These are phyloP conservation scores for Lachancea waltii DNA, from an alignment of 805 yeast genomes.

Conservation along the genomic window DNA sequence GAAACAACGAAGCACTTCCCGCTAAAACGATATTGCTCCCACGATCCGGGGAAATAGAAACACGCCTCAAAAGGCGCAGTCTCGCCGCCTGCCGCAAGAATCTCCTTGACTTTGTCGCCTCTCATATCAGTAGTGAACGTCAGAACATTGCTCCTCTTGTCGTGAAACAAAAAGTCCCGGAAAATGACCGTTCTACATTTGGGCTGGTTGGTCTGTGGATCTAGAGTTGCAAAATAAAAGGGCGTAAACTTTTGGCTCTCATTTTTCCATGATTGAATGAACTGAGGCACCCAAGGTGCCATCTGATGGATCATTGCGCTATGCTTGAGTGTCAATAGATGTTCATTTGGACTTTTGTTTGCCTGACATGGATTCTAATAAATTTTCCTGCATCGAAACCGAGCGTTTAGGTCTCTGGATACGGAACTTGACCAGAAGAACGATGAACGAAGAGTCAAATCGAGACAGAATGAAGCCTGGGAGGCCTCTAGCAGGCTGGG, in stretches of 20 bases:
- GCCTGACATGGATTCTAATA: neutral
- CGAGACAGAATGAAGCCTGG: no score
- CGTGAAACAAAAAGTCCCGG: conserved; percentile 71
- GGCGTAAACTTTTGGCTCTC: conserved; percentile 48
- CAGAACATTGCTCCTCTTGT: conserved; percentile 57
- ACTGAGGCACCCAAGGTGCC: conserved; percentile 76
- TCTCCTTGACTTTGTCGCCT: conserved; percentile 54
- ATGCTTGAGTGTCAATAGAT: neutral
- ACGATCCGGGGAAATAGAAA: conserved; percentile 56
- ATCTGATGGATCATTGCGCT: conserved; percentile 34
- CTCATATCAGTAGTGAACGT: conserved; percentile 69
- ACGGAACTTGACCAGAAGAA: no score
- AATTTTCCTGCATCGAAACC: conserved; percentile 7
- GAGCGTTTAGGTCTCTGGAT: no score
- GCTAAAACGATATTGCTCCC: conserved; percentile 65
- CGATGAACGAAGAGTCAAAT: no score
- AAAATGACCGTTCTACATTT: conserved; percentile 62
- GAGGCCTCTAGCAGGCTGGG: no score
- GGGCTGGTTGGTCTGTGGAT: conserved; percentile 44
- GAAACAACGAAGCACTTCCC: conserved; percentile 53
- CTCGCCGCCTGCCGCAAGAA: conserved; percentile 22
- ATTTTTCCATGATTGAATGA: conserved; percentile 46
- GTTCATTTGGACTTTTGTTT: neutral
- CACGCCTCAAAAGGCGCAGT: conserved; percentile 67
- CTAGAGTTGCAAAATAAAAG: conserved; percentile 66